Conservation (phyloP, 2,329 filamentous ascomycete species). For the Aspergillus ustus region DNA sequence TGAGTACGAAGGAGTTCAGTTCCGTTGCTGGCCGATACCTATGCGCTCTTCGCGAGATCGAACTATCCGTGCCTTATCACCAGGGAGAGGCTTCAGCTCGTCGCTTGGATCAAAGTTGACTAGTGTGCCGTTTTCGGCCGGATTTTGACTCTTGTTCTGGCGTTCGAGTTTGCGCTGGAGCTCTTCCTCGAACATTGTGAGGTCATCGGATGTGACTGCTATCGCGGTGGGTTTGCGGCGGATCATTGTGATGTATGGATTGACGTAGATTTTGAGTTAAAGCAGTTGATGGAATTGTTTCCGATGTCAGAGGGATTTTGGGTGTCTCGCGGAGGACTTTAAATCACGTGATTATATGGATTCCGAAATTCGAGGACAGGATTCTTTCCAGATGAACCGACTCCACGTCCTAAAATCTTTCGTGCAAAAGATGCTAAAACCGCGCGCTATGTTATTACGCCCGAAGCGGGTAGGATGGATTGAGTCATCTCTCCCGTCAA, state of each 20-base stretch:
- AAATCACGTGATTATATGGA: constrained; percentile 12
- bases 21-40: constrained; percentile 36
- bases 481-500: constrained; percentile 19
- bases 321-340: neutral
- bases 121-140: constrained; percentile 29
- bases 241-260: constrained; percentile 45
- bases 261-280: neutral
- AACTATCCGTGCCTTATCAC: constrained; percentile 54
- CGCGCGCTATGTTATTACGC: constrained; percentile 20
- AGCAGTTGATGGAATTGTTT: neutral
- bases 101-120: constrained; percentile 51
- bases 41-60: constrained; percentile 53
- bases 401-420: neutral
- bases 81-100: constrained; percentile 55
- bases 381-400: neutral
- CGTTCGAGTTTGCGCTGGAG: constrained; percentile 37
- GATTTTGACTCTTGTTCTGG: constrained; percentile 32
- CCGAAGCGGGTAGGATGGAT: constrained; percentile 18
- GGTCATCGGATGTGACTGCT: constrained; percentile 54
- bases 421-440: constrained; percentile 33
- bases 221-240: constrained; percentile 58
- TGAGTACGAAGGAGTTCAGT: neutral
- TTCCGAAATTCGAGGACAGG: constrained; percentile 2
- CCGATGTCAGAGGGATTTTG: too few relatives aligned
- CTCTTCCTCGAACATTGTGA: constrained; percentile 52